Evolutionary conservation across 495 filamentous ascomycete species (phyloP).

Genomic region (Parathielavia appendiculata): DNA sequence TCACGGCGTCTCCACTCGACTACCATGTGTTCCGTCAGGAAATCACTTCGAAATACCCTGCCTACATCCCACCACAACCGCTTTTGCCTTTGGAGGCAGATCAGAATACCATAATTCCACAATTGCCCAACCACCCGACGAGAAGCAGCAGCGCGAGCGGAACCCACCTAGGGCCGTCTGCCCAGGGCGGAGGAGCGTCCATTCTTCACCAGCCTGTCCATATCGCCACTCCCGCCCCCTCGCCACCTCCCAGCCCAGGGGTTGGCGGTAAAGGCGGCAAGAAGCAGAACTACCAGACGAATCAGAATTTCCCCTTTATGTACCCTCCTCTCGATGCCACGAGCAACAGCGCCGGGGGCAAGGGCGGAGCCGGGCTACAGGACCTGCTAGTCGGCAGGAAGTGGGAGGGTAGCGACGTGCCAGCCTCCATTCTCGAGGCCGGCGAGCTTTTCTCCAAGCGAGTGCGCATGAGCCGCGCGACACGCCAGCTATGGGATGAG

Average conservation of each 20-base stretch:
- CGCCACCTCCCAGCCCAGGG: constrained; percentile 87
- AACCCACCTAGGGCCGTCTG: constrained; percentile 42
- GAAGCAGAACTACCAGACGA: constrained; percentile 99
- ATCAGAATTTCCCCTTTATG: constrained; percentile 96
- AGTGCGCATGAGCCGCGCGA: constrained; percentile 83
- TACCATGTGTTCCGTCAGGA: constrained; percentile 96
- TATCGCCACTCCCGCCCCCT: constrained; percentile 96
- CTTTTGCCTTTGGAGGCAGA: constrained; percentile 82
- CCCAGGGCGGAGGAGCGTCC: constrained; percentile 59
- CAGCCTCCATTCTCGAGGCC: constrained; percentile 90
- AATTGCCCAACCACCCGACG: constrained; percentile 66
- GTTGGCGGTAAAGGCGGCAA: constrained; percentile 90
- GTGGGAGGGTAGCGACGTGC: constrained; percentile 89
- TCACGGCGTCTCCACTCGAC: constrained; percentile 89
- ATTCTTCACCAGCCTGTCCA: constrained; percentile 95
- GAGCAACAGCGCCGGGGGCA: constrained; percentile 81
- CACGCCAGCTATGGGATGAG: constrained; percentile 92
- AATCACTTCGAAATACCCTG: constrained; percentile 97
- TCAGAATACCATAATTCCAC: constrained; percentile 84
- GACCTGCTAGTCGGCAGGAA: constrained; percentile 69
- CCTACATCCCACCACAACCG: constrained; percentile 83
- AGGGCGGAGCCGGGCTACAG: constrained; percentile 70
- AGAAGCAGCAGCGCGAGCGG: constrained; percentile 46
- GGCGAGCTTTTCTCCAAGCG: constrained; percentile 84
- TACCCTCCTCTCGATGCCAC: constrained; percentile 84